Evolutionary conservation across 768 basidiomycete species (phyloP).

Genomic region (Trametes meyenii): DNA sequence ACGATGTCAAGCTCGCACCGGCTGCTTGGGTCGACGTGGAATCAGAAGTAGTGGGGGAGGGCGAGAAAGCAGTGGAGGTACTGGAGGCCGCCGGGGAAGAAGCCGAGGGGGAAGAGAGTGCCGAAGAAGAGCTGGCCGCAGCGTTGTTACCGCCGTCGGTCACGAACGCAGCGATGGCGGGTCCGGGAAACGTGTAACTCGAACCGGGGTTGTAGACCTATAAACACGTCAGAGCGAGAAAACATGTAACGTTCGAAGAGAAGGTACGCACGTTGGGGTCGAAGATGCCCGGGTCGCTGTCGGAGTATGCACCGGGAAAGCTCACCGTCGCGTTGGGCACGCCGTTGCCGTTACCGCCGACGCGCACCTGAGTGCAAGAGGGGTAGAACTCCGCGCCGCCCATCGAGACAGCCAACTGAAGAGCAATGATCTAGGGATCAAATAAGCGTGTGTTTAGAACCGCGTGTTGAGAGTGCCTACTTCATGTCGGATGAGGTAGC

Average conservation of each 20-base stretch:
- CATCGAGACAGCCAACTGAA: constrained; percentile 28
- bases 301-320: constrained; percentile 74
- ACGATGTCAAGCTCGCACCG: not conserved
- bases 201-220: constrained; percentile 28
- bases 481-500: constrained; percentile 78
- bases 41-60: not conserved
- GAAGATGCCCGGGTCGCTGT: constrained; percentile 72
- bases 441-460: not conserved
- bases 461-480: not conserved
- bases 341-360: constrained; percentile 58
- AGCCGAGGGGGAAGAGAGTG: not conserved
- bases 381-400: constrained; percentile 80
- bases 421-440: constrained; percentile 31
- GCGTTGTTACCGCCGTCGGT: constrained; percentile 4
- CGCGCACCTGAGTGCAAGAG: constrained; percentile 56
- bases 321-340: constrained; percentile 52
- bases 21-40: not conserved
- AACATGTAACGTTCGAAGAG: not conserved
- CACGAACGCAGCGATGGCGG: constrained; percentile 24
- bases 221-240: not conserved
- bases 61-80: not conserved
- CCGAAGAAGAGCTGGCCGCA: not conserved
- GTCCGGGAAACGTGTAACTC: constrained; percentile 30
- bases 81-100: not conserved
- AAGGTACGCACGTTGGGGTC: constrained; percentile 37